Conservation (phyloP, 1,139 yeast genomes). For the Suhomyces bolitotheri region DNA sequence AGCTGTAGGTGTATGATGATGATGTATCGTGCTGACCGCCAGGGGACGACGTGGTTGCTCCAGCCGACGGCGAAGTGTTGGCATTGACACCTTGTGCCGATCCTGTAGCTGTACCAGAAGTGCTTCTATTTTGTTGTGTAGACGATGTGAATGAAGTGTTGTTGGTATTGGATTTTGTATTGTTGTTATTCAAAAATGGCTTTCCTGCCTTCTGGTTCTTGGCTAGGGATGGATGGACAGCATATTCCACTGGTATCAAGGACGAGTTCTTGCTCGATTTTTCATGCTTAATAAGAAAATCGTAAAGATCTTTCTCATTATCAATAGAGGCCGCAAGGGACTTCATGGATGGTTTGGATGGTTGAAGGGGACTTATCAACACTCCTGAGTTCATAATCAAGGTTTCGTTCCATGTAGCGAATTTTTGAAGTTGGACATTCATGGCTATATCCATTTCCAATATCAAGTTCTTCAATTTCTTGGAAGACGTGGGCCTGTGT, state of each 20-base stretch:
- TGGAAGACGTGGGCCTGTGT: slow-evolving; percentile 77
- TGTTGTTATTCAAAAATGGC: slow-evolving; percentile 39
- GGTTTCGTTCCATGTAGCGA: slow-evolving; percentile 84
- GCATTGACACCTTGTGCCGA: background rate
- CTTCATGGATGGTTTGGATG: slow-evolving; percentile 60
- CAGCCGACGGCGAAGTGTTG: slow-evolving; percentile 2
- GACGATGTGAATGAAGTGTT: background rate
- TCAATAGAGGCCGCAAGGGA: slow-evolving; percentile 73
- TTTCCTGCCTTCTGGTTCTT: slow-evolving; percentile 30
- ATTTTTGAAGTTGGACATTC: slow-evolving; percentile 84
- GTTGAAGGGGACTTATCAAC: slow-evolving; percentile 66
- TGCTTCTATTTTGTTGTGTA: background rate
- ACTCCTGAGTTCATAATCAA: slow-evolving; percentile 83
- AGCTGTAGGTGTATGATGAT: slow-evolving; percentile 18
- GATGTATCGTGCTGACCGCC: slow-evolving; percentile 1
- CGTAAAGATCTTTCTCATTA: slow-evolving; percentile 78
- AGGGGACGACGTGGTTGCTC: slow-evolving; percentile 1
- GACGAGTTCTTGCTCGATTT: slow-evolving; percentile 31
- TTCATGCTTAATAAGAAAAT: slow-evolving; percentile 57
- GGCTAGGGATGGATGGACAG: slow-evolving; percentile 70
- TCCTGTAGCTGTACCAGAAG: background rate
- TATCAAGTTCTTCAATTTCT: slow-evolving; percentile 72
- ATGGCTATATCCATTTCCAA: slow-evolving; percentile 87
- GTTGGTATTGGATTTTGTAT: slow-evolving; percentile 3
- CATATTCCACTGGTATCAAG: slow-evolving; percentile 70